Evolutionary conservation across 495 filamentous ascomycete genomes (phyloP), one percentile per base, ranked within the genome.

Genomic region (Talaromyces borbonicus): DNA sequence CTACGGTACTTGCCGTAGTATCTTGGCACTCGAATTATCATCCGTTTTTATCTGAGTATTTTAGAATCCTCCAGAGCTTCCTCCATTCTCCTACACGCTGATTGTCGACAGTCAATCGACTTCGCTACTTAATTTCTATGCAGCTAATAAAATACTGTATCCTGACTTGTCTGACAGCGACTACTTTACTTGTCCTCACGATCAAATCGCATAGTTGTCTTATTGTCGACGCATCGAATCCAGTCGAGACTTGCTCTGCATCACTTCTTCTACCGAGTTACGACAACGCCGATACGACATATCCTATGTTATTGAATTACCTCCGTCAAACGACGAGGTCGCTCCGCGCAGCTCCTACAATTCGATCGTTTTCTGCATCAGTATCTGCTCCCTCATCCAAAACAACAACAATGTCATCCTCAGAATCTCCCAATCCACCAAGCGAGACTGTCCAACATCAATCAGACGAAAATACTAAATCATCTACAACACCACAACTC

Each of bases 251-350:
- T 11, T 38, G 22, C 16, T n/a, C 19, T 11, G 9, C 12, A 35
- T 8, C 31, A 5, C 9, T n/a, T 4, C 31, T n/a, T n/a, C 12
- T 8, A 5, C 31, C 4, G 6, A 4, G 7, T 15, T 5, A 8
- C 31, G 31, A 35, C 12, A 15, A 35, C 5, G 4, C 31, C 4
- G 4, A 35, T 15, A 8, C 5, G 26, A 15, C 24, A 5, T 23
- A 16, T 26, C 26, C 8, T 26, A 41, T 41, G 38, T 41, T 41
- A 12, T 20, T n/a, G 9, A 41, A 41, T 9, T 41, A 26, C 38
- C 11, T 41, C n/a, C 38, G 38, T 8, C 38, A 41, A 26, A 26
- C 38, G 38, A 26, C 38, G 12, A 24, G 19, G 38, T 41, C 38
- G 38, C 26, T 41, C 12, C 38, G 22, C 14, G 20, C 23, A 24